Evolutionary conservation across 2,329 filamentous ascomycete species (phyloP), one percentile per base, ranked within the genome.

Genomic region (Botryotinia convoluta): DNA sequence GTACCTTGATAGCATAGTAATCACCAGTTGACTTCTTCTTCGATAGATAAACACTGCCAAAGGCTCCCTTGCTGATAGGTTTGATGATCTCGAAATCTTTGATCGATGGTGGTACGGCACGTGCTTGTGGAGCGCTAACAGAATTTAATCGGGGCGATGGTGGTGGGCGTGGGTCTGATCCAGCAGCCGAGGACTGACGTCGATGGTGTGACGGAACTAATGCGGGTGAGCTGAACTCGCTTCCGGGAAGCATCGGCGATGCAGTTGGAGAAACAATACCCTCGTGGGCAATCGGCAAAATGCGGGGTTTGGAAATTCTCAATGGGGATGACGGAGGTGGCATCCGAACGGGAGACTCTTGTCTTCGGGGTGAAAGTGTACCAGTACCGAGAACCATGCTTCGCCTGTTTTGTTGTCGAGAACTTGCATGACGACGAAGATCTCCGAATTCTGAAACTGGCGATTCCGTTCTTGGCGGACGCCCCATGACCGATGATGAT

Each of bases 71-170:
- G 84, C 96, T 99, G 83, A 99, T 99, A 9, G 96, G 96, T 81
- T 99, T 99, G 84, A 99, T 97, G 77, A 99, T 97, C 82, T 99
- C 96, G 78, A 99, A 99, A 80, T 99, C 96, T 79, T 98, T 98
- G 84, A 99, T 99, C 0, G 97, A 99, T 12, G 95, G 94, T 4
- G 96, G 93, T 1, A 95, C 92, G 44, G 95, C 94, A 73, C 94
- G 91, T 67, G 94, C 93, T 81, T 97, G 94, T 44, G 95, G 93
- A 57, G 90, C 89, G 74, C 89, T 91, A 32, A 92, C 91, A 4
- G 93, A 92, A 65, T 88, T 90, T 69, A 98, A 83, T 37, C 94
- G 90, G 9, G 96, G 96, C 8, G 96, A 99, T 1, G 93, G 87
- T 0, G 95, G 94, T 26, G 91, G 90, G 22, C 86, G 82, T 61